Evolutionary conservation across 139 green algal genomes (phyloP).

Genomic region (Closterium sp.): DNA sequence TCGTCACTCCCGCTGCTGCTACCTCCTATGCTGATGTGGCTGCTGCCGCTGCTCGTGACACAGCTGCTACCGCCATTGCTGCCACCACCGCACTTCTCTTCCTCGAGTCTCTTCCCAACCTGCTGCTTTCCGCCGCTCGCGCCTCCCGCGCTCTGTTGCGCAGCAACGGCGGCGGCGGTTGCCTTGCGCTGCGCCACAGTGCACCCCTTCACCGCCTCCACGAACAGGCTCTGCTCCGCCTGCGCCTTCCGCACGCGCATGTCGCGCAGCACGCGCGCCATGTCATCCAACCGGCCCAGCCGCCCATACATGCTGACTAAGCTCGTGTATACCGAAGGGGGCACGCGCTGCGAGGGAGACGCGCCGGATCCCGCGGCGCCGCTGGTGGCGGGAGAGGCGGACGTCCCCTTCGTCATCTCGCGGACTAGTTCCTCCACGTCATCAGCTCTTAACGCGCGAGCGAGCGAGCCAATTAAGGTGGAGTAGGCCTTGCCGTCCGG

Average conservation of each 20-base stretch:
- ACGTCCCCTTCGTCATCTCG: not conserved
- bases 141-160: not conserved
- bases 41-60: not conserved
- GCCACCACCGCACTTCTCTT: not conserved
- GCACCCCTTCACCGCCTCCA: not conserved
- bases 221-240: not conserved
- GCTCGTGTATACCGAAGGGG: not conserved
- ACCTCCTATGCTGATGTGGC: not conserved
- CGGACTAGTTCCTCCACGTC: slow-evolving; percentile 3
- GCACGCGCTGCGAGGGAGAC: not conserved
- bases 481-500: slow-evolving; percentile 10
- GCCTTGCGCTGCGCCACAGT: not conserved
- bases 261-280: slow-evolving; percentile 11
- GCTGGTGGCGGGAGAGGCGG: not conserved
- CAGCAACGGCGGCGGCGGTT: not conserved
- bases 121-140: not conserved
- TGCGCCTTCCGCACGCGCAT: not conserved
- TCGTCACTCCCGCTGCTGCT: not conserved
- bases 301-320: slow-evolving; percentile 5
- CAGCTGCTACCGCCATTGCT: not conserved
- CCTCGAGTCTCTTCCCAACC: not conserved
- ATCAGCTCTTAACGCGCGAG: not conserved
- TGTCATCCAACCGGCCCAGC: not conserved
- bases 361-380: not conserved
- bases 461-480: slow-evolving; percentile 1